phyloP scores from a whole-genome alignment of 2,329 filamentous ascomycete species.

The Monilinia vaccinii-corymbosi region DNA sequence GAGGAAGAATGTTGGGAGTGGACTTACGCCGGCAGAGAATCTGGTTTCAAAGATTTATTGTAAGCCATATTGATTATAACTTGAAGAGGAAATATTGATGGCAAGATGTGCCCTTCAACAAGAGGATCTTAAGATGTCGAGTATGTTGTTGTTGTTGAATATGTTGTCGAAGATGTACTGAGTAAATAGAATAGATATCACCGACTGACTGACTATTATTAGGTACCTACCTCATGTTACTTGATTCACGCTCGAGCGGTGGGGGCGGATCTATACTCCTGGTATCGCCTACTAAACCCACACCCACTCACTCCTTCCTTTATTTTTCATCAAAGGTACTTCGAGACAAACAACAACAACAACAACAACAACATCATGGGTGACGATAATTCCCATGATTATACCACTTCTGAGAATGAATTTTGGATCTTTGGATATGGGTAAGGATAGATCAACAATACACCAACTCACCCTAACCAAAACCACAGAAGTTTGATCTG shows the following conservation, averaged over 20 bases:
- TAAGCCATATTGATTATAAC: conserved; percentile 66
- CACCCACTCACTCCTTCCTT: no score
- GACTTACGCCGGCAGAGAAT: conserved; percentile 82
- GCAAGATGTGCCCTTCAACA: no score
- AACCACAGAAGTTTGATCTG: conserved; percentile 76
- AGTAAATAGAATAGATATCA: no score
- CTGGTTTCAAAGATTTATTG: conserved; percentile 85
- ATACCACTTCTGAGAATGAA: conserved; percentile 36
- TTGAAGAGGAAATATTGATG: neutral
- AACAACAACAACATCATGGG: neutral
- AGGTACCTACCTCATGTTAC: no score
- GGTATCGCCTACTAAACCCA: neutral
- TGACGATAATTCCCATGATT: neutral
- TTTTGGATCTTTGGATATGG: conserved; percentile 98
- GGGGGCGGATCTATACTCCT: neutral
- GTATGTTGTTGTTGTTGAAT: neutral
- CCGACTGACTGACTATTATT: no score
- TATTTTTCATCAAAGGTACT: no score
- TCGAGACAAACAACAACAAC: no score
- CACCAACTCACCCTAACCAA: no score
- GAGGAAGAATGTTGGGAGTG: conserved; percentile 6
- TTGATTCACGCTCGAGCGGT: no score
- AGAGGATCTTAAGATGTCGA: no score
- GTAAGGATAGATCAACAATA: conserved; percentile 40
- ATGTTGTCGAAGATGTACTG: no score